Evolutionary conservation across 1,284 basidiomycete genomes (phyloP).

Genomic region (Gymnopus androsaceus): DNA sequence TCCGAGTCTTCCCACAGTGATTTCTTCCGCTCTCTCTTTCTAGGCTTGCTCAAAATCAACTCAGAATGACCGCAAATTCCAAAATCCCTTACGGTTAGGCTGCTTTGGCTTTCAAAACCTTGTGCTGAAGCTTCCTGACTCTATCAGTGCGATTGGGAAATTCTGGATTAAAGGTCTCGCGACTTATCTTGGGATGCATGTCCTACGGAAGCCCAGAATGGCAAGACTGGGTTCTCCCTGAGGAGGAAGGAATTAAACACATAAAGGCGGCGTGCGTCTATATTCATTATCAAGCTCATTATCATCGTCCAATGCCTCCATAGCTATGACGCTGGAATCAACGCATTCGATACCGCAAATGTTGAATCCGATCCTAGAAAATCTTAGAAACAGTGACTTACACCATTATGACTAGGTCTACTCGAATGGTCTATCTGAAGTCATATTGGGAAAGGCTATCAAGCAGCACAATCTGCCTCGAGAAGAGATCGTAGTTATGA

Average conservation of each 20-base stretch:
- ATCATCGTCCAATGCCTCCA: background rate
- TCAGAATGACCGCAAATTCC: too few species aligned
- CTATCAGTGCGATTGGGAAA: conserved; percentile 50
- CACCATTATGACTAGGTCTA: conserved; percentile 46
- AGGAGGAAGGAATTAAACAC: conserved; percentile 59
- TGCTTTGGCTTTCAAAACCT: too few species aligned
- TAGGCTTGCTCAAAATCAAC: too few species aligned
- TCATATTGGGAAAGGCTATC: conserved; percentile 79
- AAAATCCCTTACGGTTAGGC: too few species aligned
- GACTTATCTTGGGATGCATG: conserved; percentile 51
- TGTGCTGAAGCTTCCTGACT: too few species aligned
- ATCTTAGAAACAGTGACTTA: background rate
- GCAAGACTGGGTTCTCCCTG: conserved; percentile 57
- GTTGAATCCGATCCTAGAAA: conserved; percentile 29
- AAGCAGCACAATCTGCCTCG: conserved; percentile 71
- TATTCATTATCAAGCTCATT: background rate
- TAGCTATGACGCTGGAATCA: conserved; percentile 64
- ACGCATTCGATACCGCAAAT: conserved; percentile 70
- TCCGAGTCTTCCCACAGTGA: too few species aligned
- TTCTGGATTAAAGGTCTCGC: conserved; percentile 55
- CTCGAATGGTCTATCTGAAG: conserved; percentile 72
- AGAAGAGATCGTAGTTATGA: conserved; percentile 77
- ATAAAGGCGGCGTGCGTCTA: conserved; percentile 53
- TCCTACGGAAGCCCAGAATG: conserved; percentile 50
- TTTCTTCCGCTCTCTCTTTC: too few species aligned